Evolutionary conservation across 2,329 filamentous ascomycete genomes (phyloP).

Genomic region (Ophiostoma piceae): DNA sequence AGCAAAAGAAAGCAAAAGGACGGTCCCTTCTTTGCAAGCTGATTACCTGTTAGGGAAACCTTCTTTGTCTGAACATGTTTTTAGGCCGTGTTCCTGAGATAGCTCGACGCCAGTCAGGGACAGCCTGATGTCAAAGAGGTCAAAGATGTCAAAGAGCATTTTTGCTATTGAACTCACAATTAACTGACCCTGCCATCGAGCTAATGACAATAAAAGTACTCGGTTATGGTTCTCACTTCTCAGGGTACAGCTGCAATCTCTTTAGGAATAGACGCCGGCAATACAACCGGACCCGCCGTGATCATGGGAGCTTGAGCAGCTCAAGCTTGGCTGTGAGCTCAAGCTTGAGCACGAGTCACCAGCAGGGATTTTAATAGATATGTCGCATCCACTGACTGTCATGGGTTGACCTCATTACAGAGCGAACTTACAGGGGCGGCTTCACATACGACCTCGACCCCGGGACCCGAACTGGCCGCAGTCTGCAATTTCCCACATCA

Average conservation of each 20-base stretch:
- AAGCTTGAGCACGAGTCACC: not conserved
- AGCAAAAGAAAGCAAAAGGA: not conserved
- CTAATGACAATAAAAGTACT: no score
- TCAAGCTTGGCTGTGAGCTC: not conserved
- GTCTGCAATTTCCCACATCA: constrained; percentile 6
- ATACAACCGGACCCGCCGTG: constrained; percentile 2
- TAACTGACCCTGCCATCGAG: not conserved
- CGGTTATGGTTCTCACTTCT: no score
- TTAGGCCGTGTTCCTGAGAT: not conserved
- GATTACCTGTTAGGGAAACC: not conserved
- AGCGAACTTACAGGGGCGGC: not conserved
- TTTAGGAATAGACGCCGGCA: not conserved
- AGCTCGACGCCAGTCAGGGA: not conserved
- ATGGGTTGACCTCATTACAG: not conserved
- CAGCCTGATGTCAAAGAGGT: not conserved
- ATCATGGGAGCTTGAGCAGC: not conserved
- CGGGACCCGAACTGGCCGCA: not conserved
- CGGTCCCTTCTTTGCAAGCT: not conserved
- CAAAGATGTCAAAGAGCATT: not conserved
- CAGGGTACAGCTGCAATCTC: not conserved
- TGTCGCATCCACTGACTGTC: not conserved
- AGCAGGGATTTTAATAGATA: not conserved
- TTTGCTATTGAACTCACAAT: no score
- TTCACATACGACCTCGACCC: not conserved
- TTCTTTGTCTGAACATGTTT: not conserved